Conservation (phyloP, 2,329 filamentous ascomycete genomes). For the Neonectria sp. region DNA sequence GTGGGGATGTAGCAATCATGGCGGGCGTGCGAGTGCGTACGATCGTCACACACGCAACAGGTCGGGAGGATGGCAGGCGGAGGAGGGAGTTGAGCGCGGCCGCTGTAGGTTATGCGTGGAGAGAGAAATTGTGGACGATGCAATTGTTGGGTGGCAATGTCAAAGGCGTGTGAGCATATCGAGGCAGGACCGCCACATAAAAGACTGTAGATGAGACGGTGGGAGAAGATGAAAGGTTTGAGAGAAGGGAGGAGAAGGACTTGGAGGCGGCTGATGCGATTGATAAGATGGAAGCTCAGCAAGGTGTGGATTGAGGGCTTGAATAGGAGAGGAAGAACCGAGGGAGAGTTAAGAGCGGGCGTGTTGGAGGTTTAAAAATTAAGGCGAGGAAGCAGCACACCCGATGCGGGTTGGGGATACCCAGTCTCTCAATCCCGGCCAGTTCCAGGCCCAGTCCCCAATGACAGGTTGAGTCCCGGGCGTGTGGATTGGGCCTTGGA, state of each 20-base stretch:
- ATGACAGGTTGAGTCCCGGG: constrained; percentile 26
- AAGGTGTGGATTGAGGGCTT: constrained; percentile 14
- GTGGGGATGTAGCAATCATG: constrained; percentile 50
- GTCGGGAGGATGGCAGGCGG: constrained; percentile 4
- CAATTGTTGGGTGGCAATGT: constrained; percentile 36
- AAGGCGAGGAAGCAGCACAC: constrained; percentile 36
- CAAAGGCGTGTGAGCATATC: constrained; percentile 45
- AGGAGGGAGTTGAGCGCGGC: constrained; percentile 25
- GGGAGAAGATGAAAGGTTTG: constrained; percentile 12
- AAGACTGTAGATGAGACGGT: constrained; percentile 20
- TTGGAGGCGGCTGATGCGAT: constrained; percentile 34
- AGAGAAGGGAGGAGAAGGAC: constrained; percentile 1
- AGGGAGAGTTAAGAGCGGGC: constrained; percentile 40
- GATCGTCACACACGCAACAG: constrained; percentile 30
- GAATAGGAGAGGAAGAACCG: constrained; percentile 20
- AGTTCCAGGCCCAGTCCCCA: constrained; percentile 14
- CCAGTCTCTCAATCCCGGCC: constrained; percentile 20
- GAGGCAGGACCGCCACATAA: constrained; percentile 25
- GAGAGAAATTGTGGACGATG: not conserved
- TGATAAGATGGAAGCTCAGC: constrained; percentile 37
- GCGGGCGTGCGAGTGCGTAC: constrained; percentile 31
- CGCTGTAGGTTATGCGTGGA: not conserved
- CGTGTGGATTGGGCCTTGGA: constrained; percentile 21
- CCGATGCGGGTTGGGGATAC: constrained; percentile 42
- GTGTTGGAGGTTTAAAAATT: constrained; percentile 45